A percentile compares a stretch with the other conserved stretches of the same genome.
Conservation (phyloP, 164 flowering plant species). For the Santalum album region DNA sequence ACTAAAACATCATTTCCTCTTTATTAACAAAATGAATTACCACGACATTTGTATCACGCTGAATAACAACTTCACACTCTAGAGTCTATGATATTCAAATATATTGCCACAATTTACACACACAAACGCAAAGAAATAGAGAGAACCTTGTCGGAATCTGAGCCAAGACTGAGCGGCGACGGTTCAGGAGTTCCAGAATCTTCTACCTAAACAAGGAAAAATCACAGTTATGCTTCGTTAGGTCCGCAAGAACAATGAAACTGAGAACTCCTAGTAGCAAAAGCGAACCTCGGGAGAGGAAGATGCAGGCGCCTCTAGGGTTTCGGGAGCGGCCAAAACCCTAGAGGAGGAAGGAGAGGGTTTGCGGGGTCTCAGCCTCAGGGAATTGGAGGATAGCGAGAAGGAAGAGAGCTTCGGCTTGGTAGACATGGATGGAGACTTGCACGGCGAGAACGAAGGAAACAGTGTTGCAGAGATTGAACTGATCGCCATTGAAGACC, state of each 20-base stretch:
- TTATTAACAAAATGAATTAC: no score
- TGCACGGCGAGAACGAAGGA: conserved; percentile 27
- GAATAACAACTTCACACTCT: no score
- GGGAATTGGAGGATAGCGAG: conserved; percentile 15
- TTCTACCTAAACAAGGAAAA: conserved; percentile 24
- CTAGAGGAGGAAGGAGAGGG: conserved; percentile 16
- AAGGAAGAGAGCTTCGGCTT: conserved; percentile 23
- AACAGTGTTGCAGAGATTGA: conserved; percentile 36
- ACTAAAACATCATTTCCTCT: no score
- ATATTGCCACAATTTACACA: neutral
- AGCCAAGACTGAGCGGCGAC: conserved; percentile 29
- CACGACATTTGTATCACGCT: no score
- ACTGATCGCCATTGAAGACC: conserved; percentile 44
- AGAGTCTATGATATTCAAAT: no score
- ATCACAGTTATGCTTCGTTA: neutral
- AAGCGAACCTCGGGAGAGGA: conserved; percentile 25
- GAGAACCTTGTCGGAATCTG: conserved; percentile 51
- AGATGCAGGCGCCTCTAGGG: conserved; percentile 21
- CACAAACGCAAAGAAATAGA: neutral
- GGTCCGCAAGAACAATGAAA: neutral
- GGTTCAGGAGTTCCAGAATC: conserved; percentile 34
- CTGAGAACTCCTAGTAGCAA: neutral
- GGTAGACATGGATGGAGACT: conserved; percentile 16
- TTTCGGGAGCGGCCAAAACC: conserved; percentile 59
- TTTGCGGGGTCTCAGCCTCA: conserved; percentile 16